A percentile compares a stretch with the other conserved stretches of the same genome.
These are phyloP conservation scores for Hygrophorus pudorinus DNA, from an alignment of 768 basidiomycete species.

Conservation along the genomic window DNA sequence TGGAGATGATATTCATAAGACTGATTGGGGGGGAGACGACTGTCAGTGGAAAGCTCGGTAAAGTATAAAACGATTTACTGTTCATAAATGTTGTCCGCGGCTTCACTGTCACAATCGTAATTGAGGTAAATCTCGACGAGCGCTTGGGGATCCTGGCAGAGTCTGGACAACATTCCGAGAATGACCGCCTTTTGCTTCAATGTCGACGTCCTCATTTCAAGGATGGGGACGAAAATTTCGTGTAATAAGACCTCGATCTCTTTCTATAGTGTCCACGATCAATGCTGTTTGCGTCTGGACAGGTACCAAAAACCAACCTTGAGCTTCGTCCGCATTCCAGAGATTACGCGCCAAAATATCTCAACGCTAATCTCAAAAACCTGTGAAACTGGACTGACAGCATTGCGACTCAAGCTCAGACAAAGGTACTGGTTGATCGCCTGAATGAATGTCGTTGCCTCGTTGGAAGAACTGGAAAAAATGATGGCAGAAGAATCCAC, in stretches of 20 bases:
- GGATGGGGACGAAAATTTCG: slow-evolving; percentile 96
- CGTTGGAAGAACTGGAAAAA: slow-evolving; percentile 81
- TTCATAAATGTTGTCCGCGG: slow-evolving; percentile 95
- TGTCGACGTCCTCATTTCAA: slow-evolving; percentile 96
- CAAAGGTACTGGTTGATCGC: slow-evolving; percentile 96
- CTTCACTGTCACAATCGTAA: slow-evolving; percentile 95
- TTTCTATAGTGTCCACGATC: slow-evolving; percentile 48
- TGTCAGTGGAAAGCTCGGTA: neutral
- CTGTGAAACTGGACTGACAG: slow-evolving; percentile 89
- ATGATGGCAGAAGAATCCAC: slow-evolving; percentile 85
- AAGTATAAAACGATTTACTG: slow-evolving; percentile 43
- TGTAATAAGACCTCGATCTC: slow-evolving; percentile 98
- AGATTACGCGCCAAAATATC: slow-evolving; percentile 95
- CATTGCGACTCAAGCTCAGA: slow-evolving; percentile 85
- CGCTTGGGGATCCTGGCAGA: slow-evolving; percentile 95
- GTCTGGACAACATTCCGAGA: slow-evolving; percentile 73
- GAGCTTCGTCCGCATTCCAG: slow-evolving; percentile 88
- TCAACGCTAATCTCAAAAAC: slow-evolving; percentile 98
- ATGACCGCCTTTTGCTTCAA: slow-evolving; percentile 92
- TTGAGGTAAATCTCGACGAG: slow-evolving; percentile 98
- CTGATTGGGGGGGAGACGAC: slow-evolving; percentile 25
- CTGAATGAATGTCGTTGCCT: slow-evolving; percentile 84
- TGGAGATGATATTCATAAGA: slow-evolving; percentile 93
- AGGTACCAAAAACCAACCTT: slow-evolving; percentile 50
- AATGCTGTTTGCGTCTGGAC: slow-evolving; percentile 8